Conservation (phyloP, 2,329 filamentous ascomycete genomes). For the Thielaviopsis ethacetica region DNA sequence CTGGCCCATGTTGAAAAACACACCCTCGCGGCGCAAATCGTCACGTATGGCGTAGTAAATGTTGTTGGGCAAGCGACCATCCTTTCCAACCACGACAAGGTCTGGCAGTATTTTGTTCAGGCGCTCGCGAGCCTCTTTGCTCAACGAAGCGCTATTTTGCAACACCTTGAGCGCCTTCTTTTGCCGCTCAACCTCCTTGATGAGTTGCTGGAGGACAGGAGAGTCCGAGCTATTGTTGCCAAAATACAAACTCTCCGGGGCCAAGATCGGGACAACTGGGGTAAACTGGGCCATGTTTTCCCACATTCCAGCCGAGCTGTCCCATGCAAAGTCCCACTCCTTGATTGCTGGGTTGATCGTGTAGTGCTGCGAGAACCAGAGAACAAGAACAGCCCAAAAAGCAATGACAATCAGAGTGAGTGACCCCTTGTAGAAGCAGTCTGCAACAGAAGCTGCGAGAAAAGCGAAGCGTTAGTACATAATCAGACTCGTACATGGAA, state of each 20-base stretch:
- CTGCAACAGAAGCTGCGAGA: not conserved
- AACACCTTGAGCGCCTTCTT: conserved; percentile 1
- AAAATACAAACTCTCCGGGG: not conserved
- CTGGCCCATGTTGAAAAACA: conserved; percentile 30
- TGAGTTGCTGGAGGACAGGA: conserved; percentile 17
- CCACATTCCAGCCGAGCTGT: conserved; percentile 14
- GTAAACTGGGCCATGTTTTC: conserved; percentile 18
- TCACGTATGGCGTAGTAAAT: conserved; percentile 50
- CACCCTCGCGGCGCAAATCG: conserved; percentile 32
- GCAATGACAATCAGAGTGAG: conserved; percentile 1
- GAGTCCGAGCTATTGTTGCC: conserved; percentile 19
- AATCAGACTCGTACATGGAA: not conserved
- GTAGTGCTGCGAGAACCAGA: conserved; percentile 5
- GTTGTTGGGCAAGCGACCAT: conserved; percentile 31
- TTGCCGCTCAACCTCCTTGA: conserved; percentile 20
- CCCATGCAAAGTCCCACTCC: conserved; percentile 14
- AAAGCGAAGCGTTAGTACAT: not conserved
- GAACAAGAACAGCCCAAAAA: not conserved
- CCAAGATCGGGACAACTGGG: conserved; percentile 12
- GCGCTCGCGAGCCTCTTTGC: conserved; percentile 21
- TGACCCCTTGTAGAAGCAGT: not conserved
- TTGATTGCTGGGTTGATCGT: conserved; percentile 7
- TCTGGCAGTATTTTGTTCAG: conserved; percentile 37
- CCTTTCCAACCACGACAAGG: conserved; percentile 36
- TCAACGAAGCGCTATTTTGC: conserved; percentile 5